Base-by-base conservation (phyloP, 768 basidiomycete genomes). In the Mrakia gelida region DNA sequence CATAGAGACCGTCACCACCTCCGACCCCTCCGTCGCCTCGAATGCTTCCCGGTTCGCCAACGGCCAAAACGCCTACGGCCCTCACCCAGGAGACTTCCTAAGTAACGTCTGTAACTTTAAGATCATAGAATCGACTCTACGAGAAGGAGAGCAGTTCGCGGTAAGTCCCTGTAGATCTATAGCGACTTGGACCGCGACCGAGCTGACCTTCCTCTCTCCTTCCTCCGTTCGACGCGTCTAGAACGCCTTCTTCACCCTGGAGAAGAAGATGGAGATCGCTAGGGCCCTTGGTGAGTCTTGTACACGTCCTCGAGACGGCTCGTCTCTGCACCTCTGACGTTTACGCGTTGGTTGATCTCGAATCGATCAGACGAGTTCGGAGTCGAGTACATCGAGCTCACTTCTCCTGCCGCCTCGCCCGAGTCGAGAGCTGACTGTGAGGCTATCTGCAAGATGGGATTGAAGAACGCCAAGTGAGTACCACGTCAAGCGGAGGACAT, bases 231-330 rank as follows among this genome's bases (percentile, higher is more conserved):
- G 21, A 41, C 63, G 61, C 59, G 28, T 45, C 10, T 62, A 63
- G 49, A 73, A 98, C 84, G 96, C 97, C 75, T 99, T 99, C 89
- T 99, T 98, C 84, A 96, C 97, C 84, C 95, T 94, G 84, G 94
- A 95, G 88, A 98, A 95, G 86, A 99, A 99, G 89, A 97, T 98
- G 84, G 95, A 95, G 84, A 99, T 99, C 81, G 97, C 97, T 81
- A 94, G 91, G 87, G 95, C 95, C n/a, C 52, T 54, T 45, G 43
- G 83, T 83, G 77, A 81, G 83, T 81, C 8, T 3, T 13, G 2
- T 34, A 59, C 79, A 28, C 43, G 45, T 56, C 54, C 41, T 43
- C 38, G 1, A 38, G 21, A 32, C 65, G 16, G 32, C n/a, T 38
- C 70, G 9, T 30, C 56, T 43, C 11, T 41, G 67, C 49, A 1